phyloP scores from a whole-genome alignment of 768 basidiomycete species.

The Tricholoma matsutake region DNA sequence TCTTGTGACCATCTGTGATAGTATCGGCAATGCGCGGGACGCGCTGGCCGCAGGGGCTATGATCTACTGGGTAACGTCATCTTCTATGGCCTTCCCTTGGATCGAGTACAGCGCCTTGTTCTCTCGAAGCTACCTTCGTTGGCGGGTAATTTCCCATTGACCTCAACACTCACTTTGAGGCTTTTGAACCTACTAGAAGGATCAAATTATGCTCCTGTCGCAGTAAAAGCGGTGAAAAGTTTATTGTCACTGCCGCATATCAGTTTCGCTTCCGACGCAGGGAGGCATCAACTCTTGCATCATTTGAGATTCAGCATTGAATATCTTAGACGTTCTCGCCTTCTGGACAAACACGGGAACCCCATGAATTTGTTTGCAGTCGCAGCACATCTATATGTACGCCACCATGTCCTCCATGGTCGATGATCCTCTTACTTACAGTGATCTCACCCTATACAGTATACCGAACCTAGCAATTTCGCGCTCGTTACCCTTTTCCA shows the following conservation, averaged over 20 bases:
- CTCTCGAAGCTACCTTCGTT: conserved; percentile 62
- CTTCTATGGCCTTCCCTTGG: conserved; percentile 66
- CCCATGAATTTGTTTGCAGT: conserved; percentile 57
- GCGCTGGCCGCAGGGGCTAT: conserved; percentile 70
- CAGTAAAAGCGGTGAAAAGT: conserved; percentile 47
- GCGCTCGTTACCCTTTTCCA: conserved; percentile 59
- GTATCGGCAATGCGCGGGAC: conserved; percentile 74
- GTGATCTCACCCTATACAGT: conserved; percentile 24
- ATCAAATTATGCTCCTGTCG: conserved; percentile 46
- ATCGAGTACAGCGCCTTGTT: conserved; percentile 60
- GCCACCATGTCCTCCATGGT: conserved; percentile 7
- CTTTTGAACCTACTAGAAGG: conserved; percentile 66
- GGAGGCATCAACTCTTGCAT: conserved; percentile 56
- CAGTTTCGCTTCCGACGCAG: conserved; percentile 52
- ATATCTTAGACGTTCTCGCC: conserved; percentile 55
- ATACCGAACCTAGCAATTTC: conserved; percentile 69
- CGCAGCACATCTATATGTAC: conserved; percentile 49
- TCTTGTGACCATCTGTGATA: conserved; percentile 17
- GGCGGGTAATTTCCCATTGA: conserved; percentile 62
- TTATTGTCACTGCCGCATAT: conserved; percentile 58
- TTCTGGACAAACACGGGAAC: conserved; percentile 51
- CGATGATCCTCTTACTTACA: not conserved
- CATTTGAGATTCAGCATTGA: conserved; percentile 71
- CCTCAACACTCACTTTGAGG: conserved; percentile 61
- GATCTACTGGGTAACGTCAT: conserved; percentile 70